These are phyloP conservation scores for Discostella stelligeroides DNA, from an alignment of 108 stramenopile genomes.

Conservation along the genomic window DNA sequence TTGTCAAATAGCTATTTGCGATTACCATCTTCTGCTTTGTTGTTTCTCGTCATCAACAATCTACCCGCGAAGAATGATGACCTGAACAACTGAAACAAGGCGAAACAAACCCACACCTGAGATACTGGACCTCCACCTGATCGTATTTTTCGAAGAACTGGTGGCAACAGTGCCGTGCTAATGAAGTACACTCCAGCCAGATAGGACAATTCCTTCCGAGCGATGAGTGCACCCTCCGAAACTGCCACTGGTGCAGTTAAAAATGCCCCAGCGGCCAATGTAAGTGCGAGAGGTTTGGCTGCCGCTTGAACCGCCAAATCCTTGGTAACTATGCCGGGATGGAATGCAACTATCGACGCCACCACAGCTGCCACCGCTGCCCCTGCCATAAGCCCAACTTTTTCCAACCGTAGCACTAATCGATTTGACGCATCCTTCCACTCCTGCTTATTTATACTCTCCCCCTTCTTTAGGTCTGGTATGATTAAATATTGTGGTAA, in stretches of 20 bases:
- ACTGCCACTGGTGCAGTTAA: constrained; percentile 87
- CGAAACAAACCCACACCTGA: constrained; percentile 85
- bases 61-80: constrained; percentile 76
- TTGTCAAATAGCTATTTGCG: background rate
- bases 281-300: constrained; percentile 76
- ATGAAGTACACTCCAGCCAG: constrained; percentile 75
- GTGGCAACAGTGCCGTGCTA: constrained; percentile 76
- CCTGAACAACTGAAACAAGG: constrained; percentile 81
- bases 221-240: constrained; percentile 81
- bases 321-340: constrained; percentile 67
- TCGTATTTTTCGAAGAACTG: constrained; percentile 70
- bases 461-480: constrained; percentile 20
- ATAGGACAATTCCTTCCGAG: constrained; percentile 70
- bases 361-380: constrained; percentile 64
- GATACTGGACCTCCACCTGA: constrained; percentile 63
- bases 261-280: constrained; percentile 70
- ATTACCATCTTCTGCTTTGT: constrained; percentile 17
- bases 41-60: constrained; percentile 46
- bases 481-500: constrained; percentile 55
- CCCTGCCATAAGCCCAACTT: constrained; percentile 63
- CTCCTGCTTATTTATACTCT: constrained; percentile 34
- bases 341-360: constrained; percentile 68
- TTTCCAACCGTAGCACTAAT: constrained; percentile 53
- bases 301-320: constrained; percentile 68
- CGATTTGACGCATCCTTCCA: constrained; percentile 59